Base-by-base conservation (phyloP, 257 asterid genomes). In the Solanum rostratum region DNA sequence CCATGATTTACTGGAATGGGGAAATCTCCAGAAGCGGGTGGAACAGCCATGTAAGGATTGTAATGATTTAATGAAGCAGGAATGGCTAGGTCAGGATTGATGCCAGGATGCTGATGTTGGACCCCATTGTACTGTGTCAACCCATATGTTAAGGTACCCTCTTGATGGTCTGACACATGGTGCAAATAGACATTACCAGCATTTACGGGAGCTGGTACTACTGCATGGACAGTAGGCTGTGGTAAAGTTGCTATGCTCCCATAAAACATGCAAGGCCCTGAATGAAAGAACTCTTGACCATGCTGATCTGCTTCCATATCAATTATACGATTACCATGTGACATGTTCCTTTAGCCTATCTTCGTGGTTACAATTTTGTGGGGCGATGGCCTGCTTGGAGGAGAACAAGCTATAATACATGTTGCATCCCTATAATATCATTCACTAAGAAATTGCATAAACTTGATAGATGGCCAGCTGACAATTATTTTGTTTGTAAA, bases 311-410 rank as follows among this genome's bases (percentile, higher is more conserved):
- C 62, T 88, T 92, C 97, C 86, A 88, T 57, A 81, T 94, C 93
- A 78, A 84, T 85, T 91, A 89, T 90, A 80, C 89, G 90, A 88
- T 90, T 87, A 1, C 78, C 84, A 86, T 91, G 88, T 79, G 89
- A 93, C 85, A 90, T 91, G 84, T 89, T 93, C 84, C 95, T 90
- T 76, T 95, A 94, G 85, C 95, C 97, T 98, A 95, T 97, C 82
- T 82, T 87, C 89, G 83, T 33, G 53, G 81, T 66, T 66, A 66
- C 43, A 46, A 76, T 82, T 78, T 45, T 63, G 86, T 65, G 13
- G 60, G 62, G 69, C 87, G 87, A 90, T 89, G 88, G 88, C 92
- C 94, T 92, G 87, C 27, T 49, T 49, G 45, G 62, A 76, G 62
- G 62, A 76, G 62, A 49, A 50, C 60, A 24, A 76, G 62, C 24